Evolutionary conservation across 371 early-diverging fungal genomes (phyloP).

Genomic region (Mortierella sp.): DNA sequence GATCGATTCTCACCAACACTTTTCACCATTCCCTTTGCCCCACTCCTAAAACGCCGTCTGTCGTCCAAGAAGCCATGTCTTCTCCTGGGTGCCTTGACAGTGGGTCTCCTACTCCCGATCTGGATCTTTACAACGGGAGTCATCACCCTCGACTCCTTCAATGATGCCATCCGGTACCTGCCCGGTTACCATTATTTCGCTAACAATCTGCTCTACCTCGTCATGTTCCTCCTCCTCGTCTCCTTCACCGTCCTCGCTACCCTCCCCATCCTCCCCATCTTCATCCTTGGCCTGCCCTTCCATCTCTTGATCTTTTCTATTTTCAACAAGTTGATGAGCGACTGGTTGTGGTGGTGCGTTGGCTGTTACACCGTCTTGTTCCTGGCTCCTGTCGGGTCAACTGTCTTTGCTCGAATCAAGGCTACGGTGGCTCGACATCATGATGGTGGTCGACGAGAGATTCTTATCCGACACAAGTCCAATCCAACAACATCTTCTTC

Average conservation of each 20-base stretch:
- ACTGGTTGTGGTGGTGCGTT: slow-evolving; percentile 43
- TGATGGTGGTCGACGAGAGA: slow-evolving; percentile 17
- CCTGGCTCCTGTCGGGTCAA: slow-evolving; percentile 29
- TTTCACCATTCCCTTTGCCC: slow-evolving; percentile 20
- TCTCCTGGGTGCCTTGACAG: slow-evolving; percentile 3
- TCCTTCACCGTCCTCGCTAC: slow-evolving; percentile 40
- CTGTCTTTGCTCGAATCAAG: slow-evolving; percentile 22
- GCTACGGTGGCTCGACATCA: slow-evolving; percentile 1
- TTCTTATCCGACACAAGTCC: slow-evolving; percentile 23
- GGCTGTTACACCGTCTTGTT: slow-evolving; percentile 33
- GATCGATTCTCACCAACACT: slow-evolving; percentile 18
- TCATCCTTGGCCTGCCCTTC: slow-evolving; percentile 46
- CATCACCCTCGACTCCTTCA: slow-evolving; percentile 48
- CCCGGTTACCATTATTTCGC: slow-evolving; percentile 49
- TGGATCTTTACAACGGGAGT: slow-evolving; percentile 39
- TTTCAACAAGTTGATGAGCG: slow-evolving; percentile 44
- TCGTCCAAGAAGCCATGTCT: slow-evolving; percentile 31
- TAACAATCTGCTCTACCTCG: slow-evolving; percentile 54
- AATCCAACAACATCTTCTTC: slow-evolving; percentile 2
- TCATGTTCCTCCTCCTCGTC: slow-evolving; percentile 47
- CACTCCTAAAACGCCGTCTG: slow-evolving; percentile 14
- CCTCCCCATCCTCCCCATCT: slow-evolving; percentile 34
- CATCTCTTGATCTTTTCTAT: slow-evolving; percentile 51
- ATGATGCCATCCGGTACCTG: slow-evolving; percentile 45
- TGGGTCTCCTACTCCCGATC: slow-evolving; percentile 32